Base-by-base conservation (phyloP, 495 filamentous ascomycete genomes). In the Melanomma pulvis-pyrius region DNA sequence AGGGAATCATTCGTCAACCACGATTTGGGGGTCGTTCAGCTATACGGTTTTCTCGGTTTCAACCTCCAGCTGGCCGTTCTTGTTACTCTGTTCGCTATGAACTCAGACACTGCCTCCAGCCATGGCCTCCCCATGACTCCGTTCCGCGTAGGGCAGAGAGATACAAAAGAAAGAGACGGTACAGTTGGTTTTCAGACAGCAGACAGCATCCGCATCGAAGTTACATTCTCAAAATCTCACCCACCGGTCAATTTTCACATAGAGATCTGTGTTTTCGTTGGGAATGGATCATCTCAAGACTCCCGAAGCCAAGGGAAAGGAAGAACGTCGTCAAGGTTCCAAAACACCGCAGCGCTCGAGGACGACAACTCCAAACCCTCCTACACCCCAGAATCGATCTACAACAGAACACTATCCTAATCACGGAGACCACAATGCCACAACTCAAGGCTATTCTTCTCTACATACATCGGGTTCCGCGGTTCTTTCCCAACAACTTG, bases 401-500 rank as follows among this genome's bases (percentile, higher is more conserved):
- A 62, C 29, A 25, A 34, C 32, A n/a, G 60, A 64, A 36, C 51
- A 53, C 32, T 63, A 57, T 26, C 61, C 61, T 9, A 28, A 39
- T 24, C 44, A 61, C 29, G 58, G 36, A 5, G 19, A 44, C 6
- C 50, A 55, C 19, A 48, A 47, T 8, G 15, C 25, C 19, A 34
- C 32, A 2, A 13, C 46, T 29, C 19, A 34, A 2, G 34, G 55
- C 2, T 58, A 58, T 29, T 15, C 57, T 32, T 64, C 61, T 19
- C 19, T 64, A 34, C 61, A 57, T 9, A 29, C 17, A 34, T 32
- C 39, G 21, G 61, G 61, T 17, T 5, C 61, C 9, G 34, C 22
- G n/a, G 11, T 50, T 7, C 50, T 56, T 5, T 53, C 39, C 0
- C 51, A 64, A 26, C 61, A 64, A 50, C 50, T 64, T 15, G 61